These are phyloP conservation scores for Blastomyces parvus DNA, from an alignment of 2,329 filamentous ascomycete species.

Conservation along the genomic window DNA sequence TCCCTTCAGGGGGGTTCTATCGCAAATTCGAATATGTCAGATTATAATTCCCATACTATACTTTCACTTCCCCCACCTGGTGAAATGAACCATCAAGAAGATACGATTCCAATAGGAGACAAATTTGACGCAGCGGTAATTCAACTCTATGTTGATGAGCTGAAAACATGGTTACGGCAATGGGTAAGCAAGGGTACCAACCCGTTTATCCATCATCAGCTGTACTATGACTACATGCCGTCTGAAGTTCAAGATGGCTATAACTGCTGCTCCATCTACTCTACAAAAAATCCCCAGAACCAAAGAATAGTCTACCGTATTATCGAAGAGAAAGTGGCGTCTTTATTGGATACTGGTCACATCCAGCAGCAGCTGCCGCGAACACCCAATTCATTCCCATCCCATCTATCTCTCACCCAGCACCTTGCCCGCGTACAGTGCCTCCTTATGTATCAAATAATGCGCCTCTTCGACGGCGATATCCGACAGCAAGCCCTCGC, in stretches of 20 bases:
- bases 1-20: neutral
- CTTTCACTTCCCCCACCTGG: neutral
- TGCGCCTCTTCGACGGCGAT: constrained; percentile 43
- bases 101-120: neutral
- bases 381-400: neutral
- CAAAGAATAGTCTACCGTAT: neutral
- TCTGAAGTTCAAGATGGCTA: neutral
- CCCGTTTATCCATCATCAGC: constrained; percentile 5
- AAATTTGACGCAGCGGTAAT: neutral
- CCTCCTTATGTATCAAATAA: constrained; percentile 39
- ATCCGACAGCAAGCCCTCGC: constrained; percentile 34
- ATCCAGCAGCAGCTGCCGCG: neutral
- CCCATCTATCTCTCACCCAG: constrained; percentile 14
- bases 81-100: neutral
- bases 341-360: neutral
- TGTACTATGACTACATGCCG: neutral
- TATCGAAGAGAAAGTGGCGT: neutral
- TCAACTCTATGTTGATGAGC: neutral
- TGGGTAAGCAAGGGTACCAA: constrained; percentile 2
- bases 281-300: neutral
- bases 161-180: neutral
- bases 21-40: neutral
- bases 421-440: constrained; percentile 37
- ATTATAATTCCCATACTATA: neutral
- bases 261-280: neutral